A percentile compares a stretch with the other conserved stretches of the same genome.
phyloP scores from a whole-genome alignment of 2,329 filamentous ascomycete species.

The Pseudocercospora ulei region DNA sequence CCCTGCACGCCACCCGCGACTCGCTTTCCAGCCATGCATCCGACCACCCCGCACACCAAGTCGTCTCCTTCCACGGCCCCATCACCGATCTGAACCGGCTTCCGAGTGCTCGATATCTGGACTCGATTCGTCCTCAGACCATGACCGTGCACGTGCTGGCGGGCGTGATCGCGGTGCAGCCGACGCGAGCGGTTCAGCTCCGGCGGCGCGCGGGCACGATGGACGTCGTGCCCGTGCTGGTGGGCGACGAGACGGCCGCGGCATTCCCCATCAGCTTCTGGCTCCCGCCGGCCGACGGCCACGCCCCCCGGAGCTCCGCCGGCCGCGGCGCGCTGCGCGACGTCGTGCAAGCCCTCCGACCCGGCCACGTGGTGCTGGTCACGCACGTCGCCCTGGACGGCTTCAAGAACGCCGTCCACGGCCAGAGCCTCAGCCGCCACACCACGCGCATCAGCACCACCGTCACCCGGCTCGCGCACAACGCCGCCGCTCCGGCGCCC shows the following conservation, averaged over 20 bases:
- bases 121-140: slow-evolving; percentile 64
- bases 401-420: slow-evolving; percentile 70
- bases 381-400: slow-evolving; percentile 68
- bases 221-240: slow-evolving; percentile 63
- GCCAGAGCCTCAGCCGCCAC: slow-evolving; percentile 65
- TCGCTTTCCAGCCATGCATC: slow-evolving; percentile 12
- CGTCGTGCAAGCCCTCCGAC: slow-evolving; percentile 45
- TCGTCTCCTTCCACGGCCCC: slow-evolving; percentile 37
- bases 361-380: slow-evolving; percentile 68
- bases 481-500: slow-evolving; percentile 46
- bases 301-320: slow-evolving; percentile 19
- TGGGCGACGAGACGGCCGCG: slow-evolving; percentile 75
- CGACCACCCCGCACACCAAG: slow-evolving; percentile 16
- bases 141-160: slow-evolving; percentile 75
- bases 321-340: slow-evolving; percentile 33
- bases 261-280: slow-evolving; percentile 80
- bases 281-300: slow-evolving; percentile 46
- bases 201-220: slow-evolving; percentile 42
- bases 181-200: slow-evolving; percentile 58
- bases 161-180: slow-evolving; percentile 62
- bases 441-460: slow-evolving; percentile 58
- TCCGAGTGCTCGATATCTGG: slow-evolving; percentile 56
- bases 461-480: slow-evolving; percentile 35
- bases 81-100: slow-evolving; percentile 59
- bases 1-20: slow-evolving; percentile 22